A percentile compares a stretch with the other conserved stretches of the same genome.
Conservation (phyloP, 2,329 filamentous ascomycete species). For the Penicillium sp. region DNA sequence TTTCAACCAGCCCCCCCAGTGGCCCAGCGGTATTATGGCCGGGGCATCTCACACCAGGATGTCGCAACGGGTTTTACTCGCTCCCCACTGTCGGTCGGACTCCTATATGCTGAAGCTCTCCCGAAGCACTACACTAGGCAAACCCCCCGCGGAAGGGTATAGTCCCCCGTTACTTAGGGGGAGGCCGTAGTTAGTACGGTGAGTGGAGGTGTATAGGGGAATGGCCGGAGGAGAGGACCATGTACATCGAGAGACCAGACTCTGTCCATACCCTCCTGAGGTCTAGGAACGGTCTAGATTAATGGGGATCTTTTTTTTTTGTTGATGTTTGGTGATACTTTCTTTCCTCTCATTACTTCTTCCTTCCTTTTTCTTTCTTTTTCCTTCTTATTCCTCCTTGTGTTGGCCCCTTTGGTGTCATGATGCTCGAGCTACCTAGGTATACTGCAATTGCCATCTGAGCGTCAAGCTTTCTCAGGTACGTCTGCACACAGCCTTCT, state of each 20-base stretch:
- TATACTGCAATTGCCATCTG: background rate
- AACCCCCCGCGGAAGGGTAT: background rate
- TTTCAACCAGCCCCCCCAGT: background rate
- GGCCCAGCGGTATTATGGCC: background rate
- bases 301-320: background rate
- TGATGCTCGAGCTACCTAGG: too few species aligned
- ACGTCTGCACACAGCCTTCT: background rate
- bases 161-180: background rate
- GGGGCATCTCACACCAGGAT: background rate
- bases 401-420: too few species aligned
- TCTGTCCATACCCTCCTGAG: background rate
- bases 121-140: background rate
- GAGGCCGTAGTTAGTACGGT: background rate
- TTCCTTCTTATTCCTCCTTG: too few species aligned
- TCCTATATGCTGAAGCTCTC: background rate
- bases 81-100: background rate
- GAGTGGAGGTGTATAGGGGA: background rate
- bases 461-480: background rate
- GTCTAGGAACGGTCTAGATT: background rate
- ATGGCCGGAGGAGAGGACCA: conserved; percentile 1
- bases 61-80: background rate
- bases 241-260: background rate
- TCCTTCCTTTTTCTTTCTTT: background rate
- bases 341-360: background rate
- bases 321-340: too few species aligned